These are phyloP conservation scores for Thelonectria discophora DNA, from an alignment of 2,329 filamentous ascomycete genomes.

Conservation along the genomic window DNA sequence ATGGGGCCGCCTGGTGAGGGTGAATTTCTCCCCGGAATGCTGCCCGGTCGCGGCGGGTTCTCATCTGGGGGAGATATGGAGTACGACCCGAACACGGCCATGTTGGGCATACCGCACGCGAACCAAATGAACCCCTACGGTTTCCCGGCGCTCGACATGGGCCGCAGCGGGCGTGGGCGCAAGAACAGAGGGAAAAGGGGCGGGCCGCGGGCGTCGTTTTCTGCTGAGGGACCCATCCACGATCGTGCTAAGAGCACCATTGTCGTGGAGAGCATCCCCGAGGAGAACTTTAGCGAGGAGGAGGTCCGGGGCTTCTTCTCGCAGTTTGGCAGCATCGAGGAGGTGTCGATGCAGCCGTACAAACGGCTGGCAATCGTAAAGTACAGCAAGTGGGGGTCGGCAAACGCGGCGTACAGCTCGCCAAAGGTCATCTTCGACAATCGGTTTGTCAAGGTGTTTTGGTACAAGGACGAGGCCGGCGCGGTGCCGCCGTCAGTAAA, in stretches of 20 bases:
- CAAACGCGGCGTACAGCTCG: slow-evolving; percentile 76
- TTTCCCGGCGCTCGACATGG: slow-evolving; percentile 37
- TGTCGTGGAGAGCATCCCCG: slow-evolving; percentile 81
- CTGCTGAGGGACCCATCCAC: slow-evolving; percentile 68
- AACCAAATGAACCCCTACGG: slow-evolving; percentile 33
- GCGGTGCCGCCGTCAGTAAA: slow-evolving; percentile 38
- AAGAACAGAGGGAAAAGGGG: slow-evolving; percentile 47
- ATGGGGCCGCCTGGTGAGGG: slow-evolving; percentile 38
- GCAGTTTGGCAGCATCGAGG: slow-evolving; percentile 72
- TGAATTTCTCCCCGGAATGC: slow-evolving; percentile 26
- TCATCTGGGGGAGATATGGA: slow-evolving; percentile 38
- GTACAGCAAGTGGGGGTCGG: slow-evolving; percentile 71
- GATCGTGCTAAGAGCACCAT: slow-evolving; percentile 73
- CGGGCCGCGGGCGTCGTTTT: slow-evolving; percentile 65
- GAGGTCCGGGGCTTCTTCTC: slow-evolving; percentile 74
- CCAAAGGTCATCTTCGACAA: slow-evolving; percentile 87
- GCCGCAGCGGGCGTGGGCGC: slow-evolving; percentile 45
- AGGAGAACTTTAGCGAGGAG: slow-evolving; percentile 73
- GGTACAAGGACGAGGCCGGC: slow-evolving; percentile 68
- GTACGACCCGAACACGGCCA: slow-evolving; percentile 47
- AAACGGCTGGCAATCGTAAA: slow-evolving; percentile 75
- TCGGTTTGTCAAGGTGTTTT: slow-evolving; percentile 85
- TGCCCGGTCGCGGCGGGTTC: neutral
- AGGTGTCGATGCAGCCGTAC: slow-evolving; percentile 72
- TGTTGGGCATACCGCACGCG: slow-evolving; percentile 34